Evolutionary conservation across 2,329 filamentous ascomycete genomes (phyloP), one percentile per base, ranked within the genome.

Genomic region (Xylaria sp.): DNA sequence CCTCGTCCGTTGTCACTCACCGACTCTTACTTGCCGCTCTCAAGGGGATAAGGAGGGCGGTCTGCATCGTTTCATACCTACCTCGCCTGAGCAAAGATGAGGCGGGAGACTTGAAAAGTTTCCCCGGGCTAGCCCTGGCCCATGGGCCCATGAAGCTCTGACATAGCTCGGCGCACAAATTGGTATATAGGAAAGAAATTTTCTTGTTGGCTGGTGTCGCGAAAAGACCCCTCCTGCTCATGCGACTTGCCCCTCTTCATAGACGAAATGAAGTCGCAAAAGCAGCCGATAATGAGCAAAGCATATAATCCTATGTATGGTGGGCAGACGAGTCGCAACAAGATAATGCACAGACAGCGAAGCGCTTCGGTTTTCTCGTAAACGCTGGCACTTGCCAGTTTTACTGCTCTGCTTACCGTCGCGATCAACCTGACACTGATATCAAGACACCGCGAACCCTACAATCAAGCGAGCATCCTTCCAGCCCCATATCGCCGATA

Each of bases 111-210:
- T 31, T 44, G 28, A 34, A 50, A 28, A 55, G 7, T 63, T 63
- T 39, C 58, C 52, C 69, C 62, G 66, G 68, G 69, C 46, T 63
- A 66, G 44, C 66, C 65, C 58, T 66, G 52, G 61, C 31, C 57
- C 44, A 48, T 56, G 20, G 25, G 44, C 59, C 58, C 59, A 67
- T 57, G 44, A n/a, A 50, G 52, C 62, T 50, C 70, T 77, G 73
- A 75, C 72, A 73, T 76, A 75, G 67, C 65, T 68, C 73, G 67
- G 66, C 75, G 74, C 74, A 76, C 75, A 75, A 75, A 72, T 72
- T 23, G 23, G 58, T 57, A 74, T 69, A 69, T 65, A 46, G 58
- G 39, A 58, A 67, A 67, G 20, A 72, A 72, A 72, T 39, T 71
- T 65, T 70, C 62, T 72, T 65, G 67, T 72, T 67, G 69, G 70